Percentiles rank a stretch among this genome's conserved stretches.
Evolutionary conservation across 2,329 filamentous ascomycete species (phyloP).

Genomic region (Rugonectria rugulosa): DNA sequence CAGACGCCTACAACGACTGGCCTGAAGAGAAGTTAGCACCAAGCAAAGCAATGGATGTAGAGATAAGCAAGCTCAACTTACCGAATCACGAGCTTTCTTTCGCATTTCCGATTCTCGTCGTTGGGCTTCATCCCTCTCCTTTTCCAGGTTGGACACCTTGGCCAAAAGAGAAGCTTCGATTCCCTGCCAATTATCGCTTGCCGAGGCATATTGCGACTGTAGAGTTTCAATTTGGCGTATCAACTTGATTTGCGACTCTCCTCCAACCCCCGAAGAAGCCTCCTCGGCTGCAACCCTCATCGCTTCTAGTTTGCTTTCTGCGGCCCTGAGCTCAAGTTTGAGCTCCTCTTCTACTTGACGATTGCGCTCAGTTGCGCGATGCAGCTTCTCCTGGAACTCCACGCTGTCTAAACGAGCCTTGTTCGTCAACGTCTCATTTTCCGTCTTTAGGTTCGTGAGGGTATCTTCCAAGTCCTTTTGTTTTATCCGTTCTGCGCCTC

Average conservation of each 20-base stretch:
- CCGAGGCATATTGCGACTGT: conserved; percentile 93
- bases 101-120: conserved; percentile 87
- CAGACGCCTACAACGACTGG: conserved; percentile 67
- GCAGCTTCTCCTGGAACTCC: conserved; percentile 76
- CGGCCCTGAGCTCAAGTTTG: conserved; percentile 75
- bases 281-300: conserved; percentile 89
- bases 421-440: conserved; percentile 78
- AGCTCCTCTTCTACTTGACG: conserved; percentile 77
- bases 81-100: conserved; percentile 86
- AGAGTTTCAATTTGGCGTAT: conserved; percentile 93
- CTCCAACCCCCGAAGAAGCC: conserved; percentile 79
- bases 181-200: conserved; percentile 96
- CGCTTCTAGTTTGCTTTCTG: conserved; percentile 90
- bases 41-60: background rate
- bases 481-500: conserved; percentile 70
- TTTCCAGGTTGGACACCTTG: conserved; percentile 80
- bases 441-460: conserved; percentile 73
- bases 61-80: conserved; percentile 53
- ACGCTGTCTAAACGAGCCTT: conserved; percentile 73
- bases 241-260: conserved; percentile 87
- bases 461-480: conserved; percentile 64
- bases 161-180: conserved; percentile 88
- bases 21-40: conserved; percentile 53
- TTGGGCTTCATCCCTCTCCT: conserved; percentile 86
- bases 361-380: conserved; percentile 74